Percentiles rank a stretch among this genome's conserved stretches.
Conservation (phyloP, 441 rosid species). For the Melianthus villosus region DNA sequence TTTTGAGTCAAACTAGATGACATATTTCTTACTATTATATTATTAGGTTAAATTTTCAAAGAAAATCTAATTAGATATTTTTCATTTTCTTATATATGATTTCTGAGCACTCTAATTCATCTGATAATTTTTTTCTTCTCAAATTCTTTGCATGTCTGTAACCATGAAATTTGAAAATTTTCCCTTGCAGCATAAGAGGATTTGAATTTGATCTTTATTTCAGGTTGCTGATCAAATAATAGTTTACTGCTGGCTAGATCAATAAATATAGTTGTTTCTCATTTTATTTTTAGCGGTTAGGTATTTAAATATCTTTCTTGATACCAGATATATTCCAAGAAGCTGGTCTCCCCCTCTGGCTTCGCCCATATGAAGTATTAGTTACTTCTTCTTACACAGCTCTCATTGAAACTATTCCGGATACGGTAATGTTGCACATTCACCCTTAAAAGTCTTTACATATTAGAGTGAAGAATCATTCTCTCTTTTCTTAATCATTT, state of each 20-base stretch:
- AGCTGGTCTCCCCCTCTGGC: slow-evolving; percentile 98
- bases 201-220: too few species aligned
- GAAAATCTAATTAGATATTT: too few species aligned
- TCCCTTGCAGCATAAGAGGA: too few species aligned
- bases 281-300: slow-evolving; percentile 5
- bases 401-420: slow-evolving; percentile 92
- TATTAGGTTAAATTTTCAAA: too few species aligned
- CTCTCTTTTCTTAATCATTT: slow-evolving; percentile 4
- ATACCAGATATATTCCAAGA: slow-evolving; percentile 86
- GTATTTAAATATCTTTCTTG: slow-evolving; percentile 11
- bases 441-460: slow-evolving; percentile 5
- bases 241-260: not conserved
- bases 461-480: slow-evolving; percentile 3
- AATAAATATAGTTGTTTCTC: not conserved
- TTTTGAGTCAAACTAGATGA: too few species aligned
- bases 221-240: too few species aligned
- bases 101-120: too few species aligned
- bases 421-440: slow-evolving; percentile 44
- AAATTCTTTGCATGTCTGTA: too few species aligned
- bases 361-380: slow-evolving; percentile 86
- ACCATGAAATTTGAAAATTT: too few species aligned
- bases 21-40: too few species aligned
- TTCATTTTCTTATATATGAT: too few species aligned
- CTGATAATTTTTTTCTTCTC: too few species aligned
- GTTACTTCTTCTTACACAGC: slow-evolving; percentile 98